Percentiles rank a stretch among this genome's conserved stretches.
These are phyloP conservation scores for Scedosporium aurantiacum DNA, from an alignment of 2,329 filamentous ascomycete species.

Conservation along the genomic window DNA sequence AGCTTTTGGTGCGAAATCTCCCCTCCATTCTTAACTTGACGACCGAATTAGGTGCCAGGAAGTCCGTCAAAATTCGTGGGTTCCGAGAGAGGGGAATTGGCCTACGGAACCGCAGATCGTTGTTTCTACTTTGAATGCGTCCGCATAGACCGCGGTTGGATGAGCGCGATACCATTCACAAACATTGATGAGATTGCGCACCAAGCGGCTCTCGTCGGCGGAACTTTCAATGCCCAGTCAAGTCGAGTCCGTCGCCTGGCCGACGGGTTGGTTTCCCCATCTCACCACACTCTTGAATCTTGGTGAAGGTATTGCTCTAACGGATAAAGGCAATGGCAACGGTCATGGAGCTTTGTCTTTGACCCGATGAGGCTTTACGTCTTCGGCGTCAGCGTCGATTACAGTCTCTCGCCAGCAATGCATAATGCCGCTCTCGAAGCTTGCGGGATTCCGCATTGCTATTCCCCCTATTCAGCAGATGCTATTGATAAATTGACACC, in stretches of 20 bases:
- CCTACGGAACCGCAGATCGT: no score
- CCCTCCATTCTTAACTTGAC: neutral
- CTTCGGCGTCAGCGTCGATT: slow-evolving; percentile 60
- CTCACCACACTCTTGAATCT: neutral
- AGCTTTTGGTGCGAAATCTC: neutral
- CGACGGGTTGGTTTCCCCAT: neutral
- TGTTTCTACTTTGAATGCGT: neutral
- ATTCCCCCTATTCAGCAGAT: slow-evolving; percentile 51
- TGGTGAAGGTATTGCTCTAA: slow-evolving; percentile 1
- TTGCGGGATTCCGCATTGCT: slow-evolving; percentile 59
- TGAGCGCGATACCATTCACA: no score
- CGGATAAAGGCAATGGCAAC: neutral
- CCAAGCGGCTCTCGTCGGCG: no score
- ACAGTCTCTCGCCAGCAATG: slow-evolving; percentile 68
- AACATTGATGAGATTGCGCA: neutral
- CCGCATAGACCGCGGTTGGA: neutral
- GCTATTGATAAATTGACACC: slow-evolving; percentile 52
- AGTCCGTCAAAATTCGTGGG: no score
- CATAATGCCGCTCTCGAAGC: slow-evolving; percentile 58
- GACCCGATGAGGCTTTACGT: slow-evolving; percentile 64
- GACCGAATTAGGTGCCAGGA: no score
- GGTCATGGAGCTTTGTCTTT: slow-evolving; percentile 36
- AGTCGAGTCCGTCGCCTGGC: neutral
- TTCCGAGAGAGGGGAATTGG: no score
- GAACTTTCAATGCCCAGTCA: neutral